phyloP scores from a whole-genome alignment of 345 rosid species.

The Moricandia arvensis region DNA sequence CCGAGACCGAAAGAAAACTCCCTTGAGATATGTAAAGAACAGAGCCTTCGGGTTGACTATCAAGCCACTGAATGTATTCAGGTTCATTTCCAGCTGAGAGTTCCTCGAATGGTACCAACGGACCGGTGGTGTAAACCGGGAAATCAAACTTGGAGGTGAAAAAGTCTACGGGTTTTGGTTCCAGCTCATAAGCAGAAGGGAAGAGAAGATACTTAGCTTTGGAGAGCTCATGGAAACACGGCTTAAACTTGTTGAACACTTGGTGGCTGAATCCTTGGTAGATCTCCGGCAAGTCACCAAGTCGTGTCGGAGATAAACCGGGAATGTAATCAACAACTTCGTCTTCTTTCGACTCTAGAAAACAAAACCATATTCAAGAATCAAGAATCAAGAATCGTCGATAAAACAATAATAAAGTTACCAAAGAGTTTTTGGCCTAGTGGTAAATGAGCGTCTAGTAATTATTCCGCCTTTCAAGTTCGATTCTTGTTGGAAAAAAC shows the following conservation, averaged over 20 bases:
- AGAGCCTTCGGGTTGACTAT: conserved; percentile 38
- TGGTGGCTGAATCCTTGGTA: conserved; percentile 22
- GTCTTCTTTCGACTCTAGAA: conserved; percentile 20
- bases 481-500: no score
- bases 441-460: no score
- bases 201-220: conserved; percentile 57
- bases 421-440: no score
- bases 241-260: conserved; percentile 2
- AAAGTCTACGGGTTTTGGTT: conserved; percentile 39
- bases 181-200: conserved; percentile 51
- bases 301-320: conserved; percentile 34
- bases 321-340: conserved; percentile 42
- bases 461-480: no score
- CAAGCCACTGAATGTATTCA: conserved; percentile 41
- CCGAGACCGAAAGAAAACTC: conserved; percentile 41
- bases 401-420: neutral
- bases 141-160: conserved; percentile 21
- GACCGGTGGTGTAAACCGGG: conserved; percentile 44
- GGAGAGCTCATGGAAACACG: conserved; percentile 30
- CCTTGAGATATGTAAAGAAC: conserved; percentile 50
- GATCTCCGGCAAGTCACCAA: conserved; percentile 34
- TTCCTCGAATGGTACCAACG: conserved; percentile 41
- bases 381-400: neutral
- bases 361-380: no score
- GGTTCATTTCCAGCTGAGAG: neutral